Conservation (phyloP, 2,329 filamentous ascomycete genomes). For the Diaporthe ilicicola region DNA sequence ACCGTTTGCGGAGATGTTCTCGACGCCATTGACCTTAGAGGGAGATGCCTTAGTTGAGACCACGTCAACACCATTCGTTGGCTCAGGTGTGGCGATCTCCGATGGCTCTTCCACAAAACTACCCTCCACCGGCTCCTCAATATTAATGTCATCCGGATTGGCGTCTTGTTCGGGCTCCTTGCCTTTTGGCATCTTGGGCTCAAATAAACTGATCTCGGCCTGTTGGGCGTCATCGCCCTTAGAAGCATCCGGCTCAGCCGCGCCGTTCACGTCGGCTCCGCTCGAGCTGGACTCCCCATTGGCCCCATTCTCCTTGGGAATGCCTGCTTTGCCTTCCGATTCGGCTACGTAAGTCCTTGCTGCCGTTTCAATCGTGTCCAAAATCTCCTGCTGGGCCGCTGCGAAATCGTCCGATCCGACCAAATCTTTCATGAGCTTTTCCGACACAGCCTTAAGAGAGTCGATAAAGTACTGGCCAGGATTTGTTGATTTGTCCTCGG, state of each 20-base stretch:
- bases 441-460: conserved; percentile 50
- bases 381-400: conserved; percentile 53
- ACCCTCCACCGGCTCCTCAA: conserved; percentile 50
- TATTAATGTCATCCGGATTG: conserved; percentile 59
- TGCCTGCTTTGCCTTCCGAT: conserved; percentile 40
- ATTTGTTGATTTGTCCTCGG: conserved; percentile 34
- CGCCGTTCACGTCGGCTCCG: conserved; percentile 13
- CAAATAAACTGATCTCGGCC: conserved; percentile 37
- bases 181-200: conserved; percentile 31
- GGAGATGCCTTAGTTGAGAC: conserved; percentile 29
- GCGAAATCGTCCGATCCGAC: conserved; percentile 46
- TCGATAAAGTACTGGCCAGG: conserved; percentile 46
- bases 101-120: conserved; percentile 25
- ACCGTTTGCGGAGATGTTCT: not conserved
- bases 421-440: conserved; percentile 52
- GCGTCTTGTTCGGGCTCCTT: conserved; percentile 41
- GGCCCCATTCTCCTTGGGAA: conserved; percentile 29
- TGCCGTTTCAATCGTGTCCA: conserved; percentile 60
- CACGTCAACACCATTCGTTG: conserved; percentile 31
- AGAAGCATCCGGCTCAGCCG: not conserved
- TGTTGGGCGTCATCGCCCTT: conserved; percentile 15
- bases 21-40: conserved; percentile 18
- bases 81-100: conserved; percentile 30
- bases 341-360: conserved; percentile 59
- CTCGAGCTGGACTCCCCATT: conserved; percentile 28